These are phyloP conservation scores for Endogone sp. DNA, from an alignment of 192 early-diverging fungal species.

Conservation along the genomic window DNA sequence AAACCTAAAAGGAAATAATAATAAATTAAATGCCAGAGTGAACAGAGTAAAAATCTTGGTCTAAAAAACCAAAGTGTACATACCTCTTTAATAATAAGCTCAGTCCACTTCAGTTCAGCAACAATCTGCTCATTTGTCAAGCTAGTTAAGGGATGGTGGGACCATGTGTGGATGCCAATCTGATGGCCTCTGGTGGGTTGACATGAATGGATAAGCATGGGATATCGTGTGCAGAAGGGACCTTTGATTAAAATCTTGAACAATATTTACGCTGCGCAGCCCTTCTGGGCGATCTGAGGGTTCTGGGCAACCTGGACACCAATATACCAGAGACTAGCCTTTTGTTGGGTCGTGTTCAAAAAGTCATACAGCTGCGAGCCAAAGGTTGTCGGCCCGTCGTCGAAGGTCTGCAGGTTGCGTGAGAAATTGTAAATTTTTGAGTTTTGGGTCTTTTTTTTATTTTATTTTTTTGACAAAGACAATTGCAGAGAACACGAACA, in stretches of 20 bases:
- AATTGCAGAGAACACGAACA: too few species aligned
- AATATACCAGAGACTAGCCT: constrained; percentile 46
- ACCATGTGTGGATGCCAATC: constrained; percentile 45
- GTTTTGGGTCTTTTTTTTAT: too few species aligned
- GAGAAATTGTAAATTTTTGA: too few species aligned
- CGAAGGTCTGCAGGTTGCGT: too few species aligned
- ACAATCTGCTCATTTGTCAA: constrained; percentile 64
- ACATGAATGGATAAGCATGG: neutral
- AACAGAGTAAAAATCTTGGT: too few species aligned
- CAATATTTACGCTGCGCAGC: constrained; percentile 27
- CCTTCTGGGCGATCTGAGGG: constrained; percentile 34
- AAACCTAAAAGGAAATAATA: neutral
- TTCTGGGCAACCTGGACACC: constrained; percentile 42
- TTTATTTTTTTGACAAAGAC: too few species aligned
- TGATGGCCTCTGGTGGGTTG: constrained; percentile 11
- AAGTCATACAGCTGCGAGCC: constrained; percentile 38
- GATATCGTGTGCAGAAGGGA: neutral
- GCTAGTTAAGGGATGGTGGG: constrained; percentile 53
- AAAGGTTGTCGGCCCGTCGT: constrained; percentile 44
- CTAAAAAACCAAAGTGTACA: constrained; percentile 13
- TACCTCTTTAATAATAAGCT: constrained; percentile 47
- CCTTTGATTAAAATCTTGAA: too few species aligned
- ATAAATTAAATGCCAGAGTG: neutral
- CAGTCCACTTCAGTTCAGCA: constrained; percentile 67
- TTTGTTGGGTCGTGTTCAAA: constrained; percentile 20